Base-by-base conservation (phyloP, 1,284 basidiomycete genomes). In the Xerocomus minutiporus region DNA sequence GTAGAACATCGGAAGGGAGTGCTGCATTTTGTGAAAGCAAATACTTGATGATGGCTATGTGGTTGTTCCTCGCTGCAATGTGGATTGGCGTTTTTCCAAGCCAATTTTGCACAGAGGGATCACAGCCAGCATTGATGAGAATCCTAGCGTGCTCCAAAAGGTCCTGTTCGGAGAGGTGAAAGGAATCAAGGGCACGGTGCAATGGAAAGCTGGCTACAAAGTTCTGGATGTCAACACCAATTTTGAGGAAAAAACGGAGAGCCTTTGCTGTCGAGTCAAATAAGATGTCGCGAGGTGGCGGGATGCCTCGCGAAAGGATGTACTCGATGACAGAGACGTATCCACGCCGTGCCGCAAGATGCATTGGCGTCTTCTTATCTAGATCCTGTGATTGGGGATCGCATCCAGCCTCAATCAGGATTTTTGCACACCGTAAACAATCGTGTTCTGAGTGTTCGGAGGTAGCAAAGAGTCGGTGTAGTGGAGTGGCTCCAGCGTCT, bases 1-100 rank as follows among this genome's bases (percentile, higher is more conserved):
- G 32, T 8, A 55, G 46, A 34, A 43, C 8, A 31, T 57, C 7
- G 4, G 43, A 31, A 13, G 56, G 57, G 13, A 43, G 47, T 7
- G 40, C 4, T 20, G 8, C 39, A 8, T 8, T n/a, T 12, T 41
- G 42, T 15, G 34, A 57, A 38, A 56, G 46, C 2, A 56, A 38
- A 8, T 35, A 45, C 12, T 43, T 40, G 25, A 48, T 5, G n/a
- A 35, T 8, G 2, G 35, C 3, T 26, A 55, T 17, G 1, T 38
- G 1, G 1, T n/a, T 3, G 0, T 5, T 6, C 5, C n/a, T 34
- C 1, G 15, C 31, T 15, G 39, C 55, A 1, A 35, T 34, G 4
- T 54, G 50, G 4, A 56, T 47, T 3, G 34, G 35, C 1, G 42
- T 48, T 36, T 57, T 39, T 9, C 46, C 42, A n/a, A 20, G 8